Evolutionary conservation across 176 grass and related monocot genomes (phyloP).

Genomic region (Eleusine indica): DNA sequence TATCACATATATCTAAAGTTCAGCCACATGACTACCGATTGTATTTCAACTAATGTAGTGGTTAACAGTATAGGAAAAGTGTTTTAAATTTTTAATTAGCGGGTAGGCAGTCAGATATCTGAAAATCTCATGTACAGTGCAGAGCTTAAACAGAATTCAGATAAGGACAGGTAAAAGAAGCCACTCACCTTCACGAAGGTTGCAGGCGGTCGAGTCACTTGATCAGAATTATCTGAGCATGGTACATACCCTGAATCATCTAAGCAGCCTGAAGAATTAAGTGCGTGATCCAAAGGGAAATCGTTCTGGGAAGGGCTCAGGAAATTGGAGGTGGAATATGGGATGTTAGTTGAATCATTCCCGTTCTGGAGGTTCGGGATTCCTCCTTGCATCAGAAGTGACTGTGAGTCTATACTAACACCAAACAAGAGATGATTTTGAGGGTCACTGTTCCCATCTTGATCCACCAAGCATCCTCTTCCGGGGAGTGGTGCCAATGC

Average conservation of each 20-base stretch:
- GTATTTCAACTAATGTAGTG: not conserved
- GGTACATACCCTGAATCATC: slow-evolving; percentile 67
- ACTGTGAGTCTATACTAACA: slow-evolving; percentile 74
- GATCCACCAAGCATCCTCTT: slow-evolving; percentile 77
- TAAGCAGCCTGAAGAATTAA: slow-evolving; percentile 67
- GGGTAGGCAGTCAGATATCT: not conserved
- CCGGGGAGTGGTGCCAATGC: slow-evolving; percentile 67
- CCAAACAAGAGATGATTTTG: slow-evolving; percentile 79
- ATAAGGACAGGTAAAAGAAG: not conserved
- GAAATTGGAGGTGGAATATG: slow-evolving; percentile 82
- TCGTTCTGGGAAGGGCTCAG: slow-evolving; percentile 74
- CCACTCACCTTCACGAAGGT: slow-evolving; percentile 89
- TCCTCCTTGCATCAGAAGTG: slow-evolving; percentile 70
- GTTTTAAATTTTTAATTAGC: not conserved
- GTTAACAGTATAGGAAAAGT: not conserved
- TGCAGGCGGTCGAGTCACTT: slow-evolving; percentile 52
- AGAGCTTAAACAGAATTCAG: not conserved
- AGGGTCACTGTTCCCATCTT: slow-evolving; percentile 65
- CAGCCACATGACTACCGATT: not conserved
- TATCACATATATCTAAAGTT: not conserved
- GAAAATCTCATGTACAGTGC: not conserved
- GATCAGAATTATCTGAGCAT: slow-evolving; percentile 64
- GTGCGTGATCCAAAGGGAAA: slow-evolving; percentile 66
- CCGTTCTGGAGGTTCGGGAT: slow-evolving; percentile 58
- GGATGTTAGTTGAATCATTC: slow-evolving; percentile 64